Base-by-base conservation (phyloP, 176 grass and related monocot species). In the Paspalum vaginatum region DNA sequence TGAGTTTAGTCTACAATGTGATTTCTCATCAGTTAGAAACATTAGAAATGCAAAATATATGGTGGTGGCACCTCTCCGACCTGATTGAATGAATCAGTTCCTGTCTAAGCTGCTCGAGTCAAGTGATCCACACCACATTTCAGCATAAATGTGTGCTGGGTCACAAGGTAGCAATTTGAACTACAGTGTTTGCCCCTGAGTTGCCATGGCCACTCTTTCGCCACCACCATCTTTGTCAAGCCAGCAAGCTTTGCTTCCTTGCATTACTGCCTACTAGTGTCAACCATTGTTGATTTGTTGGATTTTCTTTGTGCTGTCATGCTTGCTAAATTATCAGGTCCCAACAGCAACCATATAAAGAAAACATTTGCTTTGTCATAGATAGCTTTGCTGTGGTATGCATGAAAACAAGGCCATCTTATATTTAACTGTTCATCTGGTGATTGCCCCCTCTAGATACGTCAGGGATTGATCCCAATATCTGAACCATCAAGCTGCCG, bases 401-500 rank as follows among this genome's bases (percentile, higher is more conserved):
- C 22, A 45, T 12, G 53, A 76, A 61, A 6, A n/a, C n/a, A 45
- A 4, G 4, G 37, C 6, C 8, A 17, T 40, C 59, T 32, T 70
- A 4, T 16, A 54, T 68, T 69, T 74, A 85, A 21, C 16, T 89
- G 77, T 14, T 77, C 72, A 85, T 59, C 68, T 86, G 68, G 46
- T 68, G 79, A 61, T 53, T 78, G 67, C 81, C 61, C 50, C 53
- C 42, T 66, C 32, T 56, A 56, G 79, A 83, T 24, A 65, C 52
- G 59, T 78, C 60, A 6, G 79, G 52, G 51, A 83, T 74, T 37
- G 79, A 83, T 63, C 79, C 84, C 39, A 83, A 11, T 81, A 90
- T 61, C 52, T 90, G 88, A 83, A 86, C 88, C 58, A 83, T 86
- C 84, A 90, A 85, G 68, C 79, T 79, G 61, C 88, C 88, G 8